These are phyloP conservation scores for Effrenium voratum DNA, from an alignment of 73 alveolate species.

Conservation along the genomic window DNA sequence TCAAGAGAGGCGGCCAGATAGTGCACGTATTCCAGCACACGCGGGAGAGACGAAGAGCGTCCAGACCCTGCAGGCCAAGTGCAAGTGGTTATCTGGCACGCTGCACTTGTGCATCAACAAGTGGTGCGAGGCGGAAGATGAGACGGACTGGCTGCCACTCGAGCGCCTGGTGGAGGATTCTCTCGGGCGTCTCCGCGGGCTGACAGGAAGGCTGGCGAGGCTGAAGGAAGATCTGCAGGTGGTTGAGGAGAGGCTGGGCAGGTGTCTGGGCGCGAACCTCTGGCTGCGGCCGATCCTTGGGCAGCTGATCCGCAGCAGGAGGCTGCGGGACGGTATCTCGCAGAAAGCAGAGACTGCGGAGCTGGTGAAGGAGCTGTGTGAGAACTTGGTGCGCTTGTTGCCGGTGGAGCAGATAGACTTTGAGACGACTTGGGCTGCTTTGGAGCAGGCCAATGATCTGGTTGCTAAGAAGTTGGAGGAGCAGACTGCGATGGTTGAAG, in stretches of 20 bases:
- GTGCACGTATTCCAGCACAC: not conserved
- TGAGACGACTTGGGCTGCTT: no score
- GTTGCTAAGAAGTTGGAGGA: no score
- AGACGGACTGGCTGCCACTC: not conserved
- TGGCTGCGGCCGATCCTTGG: no score
- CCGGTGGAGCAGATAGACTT: no score
- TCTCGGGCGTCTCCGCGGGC: not conserved
- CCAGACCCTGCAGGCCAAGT: not conserved
- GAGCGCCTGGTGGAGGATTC: not conserved
- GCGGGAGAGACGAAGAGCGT: not conserved
- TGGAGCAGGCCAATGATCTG: no score
- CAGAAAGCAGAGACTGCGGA: no score
- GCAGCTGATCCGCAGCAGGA: no score
- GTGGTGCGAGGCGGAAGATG: not conserved
- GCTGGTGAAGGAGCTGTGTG: no score
- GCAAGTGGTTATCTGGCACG: conserved; percentile 21
- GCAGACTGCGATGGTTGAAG: no score
- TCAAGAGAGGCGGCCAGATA: not conserved
- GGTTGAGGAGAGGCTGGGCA: conserved; percentile 16
- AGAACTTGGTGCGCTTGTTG: no score
- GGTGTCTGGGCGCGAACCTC: no score
- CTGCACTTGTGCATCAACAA: conserved; percentile 40
- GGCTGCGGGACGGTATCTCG: no score
- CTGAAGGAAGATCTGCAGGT: not conserved
- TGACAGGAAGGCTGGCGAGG: not conserved